phyloP scores from a whole-genome alignment of 1,284 basidiomycete genomes.

The Ceratorhiza oryzae-sativae region DNA sequence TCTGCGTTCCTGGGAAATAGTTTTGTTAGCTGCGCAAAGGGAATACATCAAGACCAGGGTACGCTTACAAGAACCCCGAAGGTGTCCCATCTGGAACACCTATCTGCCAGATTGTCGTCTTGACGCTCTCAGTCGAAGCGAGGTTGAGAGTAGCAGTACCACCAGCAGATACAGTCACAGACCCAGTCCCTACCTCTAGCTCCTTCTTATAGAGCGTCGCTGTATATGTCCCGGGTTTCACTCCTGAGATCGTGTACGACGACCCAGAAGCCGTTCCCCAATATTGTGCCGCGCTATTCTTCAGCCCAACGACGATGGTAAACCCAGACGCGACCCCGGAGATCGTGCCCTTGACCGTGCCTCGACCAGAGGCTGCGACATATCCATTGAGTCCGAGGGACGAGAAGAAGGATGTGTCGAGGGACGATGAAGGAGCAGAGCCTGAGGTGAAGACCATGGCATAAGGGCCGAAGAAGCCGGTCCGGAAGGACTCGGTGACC shows the following conservation, averaged over 20 bases:
- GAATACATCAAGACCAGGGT: too few species aligned
- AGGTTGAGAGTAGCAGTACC: slow-evolving; percentile 49
- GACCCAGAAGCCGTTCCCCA: slow-evolving; percentile 54
- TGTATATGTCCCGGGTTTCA: slow-evolving; percentile 60
- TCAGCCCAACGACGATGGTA: slow-evolving; percentile 51
- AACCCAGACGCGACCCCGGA: slow-evolving; percentile 55
- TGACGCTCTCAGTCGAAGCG: slow-evolving; percentile 49
- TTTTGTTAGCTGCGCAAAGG: too few species aligned
- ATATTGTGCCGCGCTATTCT: slow-evolving; percentile 58
- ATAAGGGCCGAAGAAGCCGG: slow-evolving; percentile 42
- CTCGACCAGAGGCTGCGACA: slow-evolving; percentile 56
- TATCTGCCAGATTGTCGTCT: slow-evolving; percentile 57
- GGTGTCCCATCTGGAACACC: slow-evolving; percentile 60
- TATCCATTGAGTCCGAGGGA: slow-evolving; percentile 56
- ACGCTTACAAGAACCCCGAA: slow-evolving; percentile 53
- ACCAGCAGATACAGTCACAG: slow-evolving; percentile 55
- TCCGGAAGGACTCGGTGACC: slow-evolving; percentile 40
- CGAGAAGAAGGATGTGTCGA: slow-evolving; percentile 59
- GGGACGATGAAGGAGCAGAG: slow-evolving; percentile 16
- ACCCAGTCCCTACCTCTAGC: slow-evolving; percentile 55
- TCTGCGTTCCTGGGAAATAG: slow-evolving; percentile 56
- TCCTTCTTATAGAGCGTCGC: slow-evolving; percentile 56
- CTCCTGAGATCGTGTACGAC: slow-evolving; percentile 55
- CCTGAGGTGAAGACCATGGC: slow-evolving; percentile 41
- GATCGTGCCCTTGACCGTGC: slow-evolving; percentile 57